These are phyloP conservation scores for Hypoxylon sp. DNA, from an alignment of 2,329 filamentous ascomycete species.

Conservation along the genomic window DNA sequence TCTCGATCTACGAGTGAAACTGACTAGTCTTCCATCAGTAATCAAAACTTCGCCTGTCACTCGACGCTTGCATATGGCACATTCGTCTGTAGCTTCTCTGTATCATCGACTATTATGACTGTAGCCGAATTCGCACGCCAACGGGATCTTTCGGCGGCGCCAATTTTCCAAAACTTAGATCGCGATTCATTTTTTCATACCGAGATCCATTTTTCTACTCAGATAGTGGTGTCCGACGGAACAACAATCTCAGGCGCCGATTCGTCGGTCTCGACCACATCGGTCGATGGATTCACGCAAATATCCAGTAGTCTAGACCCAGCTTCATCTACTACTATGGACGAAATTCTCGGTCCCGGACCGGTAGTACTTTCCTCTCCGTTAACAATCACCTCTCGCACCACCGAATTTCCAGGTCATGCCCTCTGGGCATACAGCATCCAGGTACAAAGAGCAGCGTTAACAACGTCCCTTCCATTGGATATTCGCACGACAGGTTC, in stretches of 20 bases:
- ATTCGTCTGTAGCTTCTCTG: constrained; percentile 16
- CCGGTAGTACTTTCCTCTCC: no score
- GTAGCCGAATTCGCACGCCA: neutral
- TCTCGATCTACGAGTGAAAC: neutral
- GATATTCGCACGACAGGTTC: neutral
- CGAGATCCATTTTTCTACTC: neutral
- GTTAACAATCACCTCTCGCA: neutral
- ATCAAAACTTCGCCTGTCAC: constrained; percentile 15
- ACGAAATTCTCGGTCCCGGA: no score
- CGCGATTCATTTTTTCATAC: neutral
- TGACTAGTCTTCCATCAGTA: constrained; percentile 2
- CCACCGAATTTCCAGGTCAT: neutral
- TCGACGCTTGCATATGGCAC: constrained; percentile 1
- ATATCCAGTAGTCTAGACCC: no score
- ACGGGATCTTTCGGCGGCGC: neutral
- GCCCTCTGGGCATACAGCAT: constrained; percentile 14
- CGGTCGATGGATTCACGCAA: no score
- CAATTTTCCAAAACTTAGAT: neutral
- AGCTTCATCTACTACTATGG: no score
- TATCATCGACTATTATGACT: neutral
- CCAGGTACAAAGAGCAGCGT: constrained; percentile 11
- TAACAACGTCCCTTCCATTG: neutral
- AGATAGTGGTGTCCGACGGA: neutral
- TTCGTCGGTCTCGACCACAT: neutral
- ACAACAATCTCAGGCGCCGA: neutral